Conservation (phyloP, 768 basidiomycete genomes). For the Kwoniella sp. region DNA sequence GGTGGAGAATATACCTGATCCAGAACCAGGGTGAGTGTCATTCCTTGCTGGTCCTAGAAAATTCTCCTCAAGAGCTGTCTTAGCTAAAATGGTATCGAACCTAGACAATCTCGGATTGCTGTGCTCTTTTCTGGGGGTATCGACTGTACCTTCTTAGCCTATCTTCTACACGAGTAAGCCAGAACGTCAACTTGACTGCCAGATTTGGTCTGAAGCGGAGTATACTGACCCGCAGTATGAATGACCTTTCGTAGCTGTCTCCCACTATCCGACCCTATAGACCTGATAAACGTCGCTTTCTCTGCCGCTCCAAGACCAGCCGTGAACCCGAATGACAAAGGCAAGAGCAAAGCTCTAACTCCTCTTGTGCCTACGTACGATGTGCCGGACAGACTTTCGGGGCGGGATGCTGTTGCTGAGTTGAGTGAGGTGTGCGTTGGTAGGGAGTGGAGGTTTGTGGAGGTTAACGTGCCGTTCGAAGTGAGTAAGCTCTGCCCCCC, state of each 20-base stretch:
- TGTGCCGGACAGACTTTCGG: constrained; percentile 87
- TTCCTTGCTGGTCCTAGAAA: no score
- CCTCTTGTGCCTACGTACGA: constrained; percentile 60
- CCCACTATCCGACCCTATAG: constrained; percentile 77
- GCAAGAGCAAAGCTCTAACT: constrained; percentile 24
- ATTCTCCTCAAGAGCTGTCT: constrained; percentile 28
- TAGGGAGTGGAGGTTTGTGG: constrained; percentile 90
- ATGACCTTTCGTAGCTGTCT: constrained; percentile 57
- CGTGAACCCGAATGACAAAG: constrained; percentile 58
- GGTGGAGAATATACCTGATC: constrained; percentile 68
- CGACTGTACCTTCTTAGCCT: constrained; percentile 82
- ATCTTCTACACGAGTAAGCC: constrained; percentile 72
- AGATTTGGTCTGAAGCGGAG: no score
- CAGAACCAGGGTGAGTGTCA: constrained; percentile 47
- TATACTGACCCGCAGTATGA: not conserved
- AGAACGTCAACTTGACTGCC: no score
- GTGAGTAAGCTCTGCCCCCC: constrained; percentile 58
- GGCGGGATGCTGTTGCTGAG: constrained; percentile 75
- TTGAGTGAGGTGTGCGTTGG: constrained; percentile 72
- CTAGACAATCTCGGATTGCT: constrained; percentile 63
- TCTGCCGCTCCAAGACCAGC: constrained; percentile 48
- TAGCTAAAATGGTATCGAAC: constrained; percentile 20
- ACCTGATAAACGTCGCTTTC: constrained; percentile 89
- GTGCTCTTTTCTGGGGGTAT: constrained; percentile 96
- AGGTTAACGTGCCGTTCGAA: constrained; percentile 79